Evolutionary conservation across 306 rosid genomes (phyloP).

Genomic region (Prunus fruticosa): DNA sequence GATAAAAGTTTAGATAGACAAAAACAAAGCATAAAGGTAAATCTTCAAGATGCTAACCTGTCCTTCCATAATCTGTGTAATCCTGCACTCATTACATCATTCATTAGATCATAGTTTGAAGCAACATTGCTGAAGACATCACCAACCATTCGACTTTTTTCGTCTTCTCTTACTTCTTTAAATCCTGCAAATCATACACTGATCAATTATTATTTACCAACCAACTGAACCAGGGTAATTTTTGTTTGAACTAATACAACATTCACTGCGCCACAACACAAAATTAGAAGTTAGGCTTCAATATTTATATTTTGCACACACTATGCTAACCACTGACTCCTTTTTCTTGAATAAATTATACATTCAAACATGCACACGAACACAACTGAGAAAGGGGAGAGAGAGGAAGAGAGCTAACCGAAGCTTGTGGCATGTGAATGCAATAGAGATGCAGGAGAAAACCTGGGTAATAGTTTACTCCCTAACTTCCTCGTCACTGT

Average conservation of each 20-base stretch:
- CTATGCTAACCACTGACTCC: not conserved
- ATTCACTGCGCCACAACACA: not conserved
- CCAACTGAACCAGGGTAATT: not conserved
- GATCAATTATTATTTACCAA: not conserved
- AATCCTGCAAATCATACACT: slow-evolving; percentile 47
- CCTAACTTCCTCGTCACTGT: slow-evolving; percentile 45
- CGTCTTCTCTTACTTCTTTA: slow-evolving; percentile 88
- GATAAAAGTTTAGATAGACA: not conserved
- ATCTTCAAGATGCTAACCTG: slow-evolving; percentile 39
- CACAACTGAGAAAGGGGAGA: not conserved
- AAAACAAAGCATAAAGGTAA: slow-evolving; percentile 6
- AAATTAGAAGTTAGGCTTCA: not conserved
- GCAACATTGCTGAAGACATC: slow-evolving; percentile 89
- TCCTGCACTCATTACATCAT: slow-evolving; percentile 93
- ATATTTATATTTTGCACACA: not conserved
- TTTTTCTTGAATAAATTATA: not conserved
- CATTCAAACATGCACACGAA: not conserved
- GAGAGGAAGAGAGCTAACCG: slow-evolving; percentile 47
- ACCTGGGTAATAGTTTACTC: slow-evolving; percentile 44
- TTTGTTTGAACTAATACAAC: not conserved
- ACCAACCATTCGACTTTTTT: slow-evolving; percentile 79
- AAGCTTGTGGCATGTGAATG: slow-evolving; percentile 98
- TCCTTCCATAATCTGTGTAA: slow-evolving; percentile 98
- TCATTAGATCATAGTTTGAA: slow-evolving; percentile 82
- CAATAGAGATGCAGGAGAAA: slow-evolving; percentile 47